A percentile compares a stretch with the other conserved stretches of the same genome.
These are phyloP conservation scores for Daldinia bambusicola DNA, from an alignment of 495 filamentous ascomycete genomes.

Conservation along the genomic window DNA sequence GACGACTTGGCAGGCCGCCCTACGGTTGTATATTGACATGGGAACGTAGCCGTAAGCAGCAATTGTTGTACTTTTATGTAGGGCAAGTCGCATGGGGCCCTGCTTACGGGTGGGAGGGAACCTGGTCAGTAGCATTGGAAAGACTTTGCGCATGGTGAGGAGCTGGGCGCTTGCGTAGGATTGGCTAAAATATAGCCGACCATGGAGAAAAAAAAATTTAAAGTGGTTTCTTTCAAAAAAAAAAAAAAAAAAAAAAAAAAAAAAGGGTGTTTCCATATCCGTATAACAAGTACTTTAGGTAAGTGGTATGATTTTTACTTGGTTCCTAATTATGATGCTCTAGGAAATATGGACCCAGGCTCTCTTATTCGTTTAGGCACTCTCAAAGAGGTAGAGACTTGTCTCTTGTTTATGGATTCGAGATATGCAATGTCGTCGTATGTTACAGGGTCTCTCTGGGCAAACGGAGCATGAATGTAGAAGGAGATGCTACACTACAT, in stretches of 20 bases:
- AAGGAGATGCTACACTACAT: not conserved
- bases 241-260: too few relatives aligned
- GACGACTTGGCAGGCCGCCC: not conserved
- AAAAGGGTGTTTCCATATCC: not conserved
- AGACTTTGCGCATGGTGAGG: not conserved
- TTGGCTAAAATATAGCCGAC: not conserved
- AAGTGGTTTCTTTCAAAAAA: not conserved
- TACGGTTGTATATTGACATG: not conserved
- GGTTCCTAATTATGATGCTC: not conserved
- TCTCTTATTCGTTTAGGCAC: not conserved
- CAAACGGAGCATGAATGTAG: not conserved
- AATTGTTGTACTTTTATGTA: not conserved
- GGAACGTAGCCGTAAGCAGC: not conserved
- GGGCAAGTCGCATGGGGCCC: not conserved
- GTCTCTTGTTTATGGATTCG: not conserved
- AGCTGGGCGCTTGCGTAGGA: not conserved
- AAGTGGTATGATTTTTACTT: slow-evolving; percentile 6
- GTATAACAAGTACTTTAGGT: not conserved
- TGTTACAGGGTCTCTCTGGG: not conserved
- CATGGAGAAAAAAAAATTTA: not conserved
- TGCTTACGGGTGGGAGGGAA: not conserved
- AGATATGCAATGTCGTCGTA: not conserved
- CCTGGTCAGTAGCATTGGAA: not conserved
- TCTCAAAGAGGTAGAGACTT: not conserved
- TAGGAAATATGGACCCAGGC: not conserved